phyloP scores from a whole-genome alignment of 495 filamentous ascomycete species.

The Penicillium roqueforti region DNA sequence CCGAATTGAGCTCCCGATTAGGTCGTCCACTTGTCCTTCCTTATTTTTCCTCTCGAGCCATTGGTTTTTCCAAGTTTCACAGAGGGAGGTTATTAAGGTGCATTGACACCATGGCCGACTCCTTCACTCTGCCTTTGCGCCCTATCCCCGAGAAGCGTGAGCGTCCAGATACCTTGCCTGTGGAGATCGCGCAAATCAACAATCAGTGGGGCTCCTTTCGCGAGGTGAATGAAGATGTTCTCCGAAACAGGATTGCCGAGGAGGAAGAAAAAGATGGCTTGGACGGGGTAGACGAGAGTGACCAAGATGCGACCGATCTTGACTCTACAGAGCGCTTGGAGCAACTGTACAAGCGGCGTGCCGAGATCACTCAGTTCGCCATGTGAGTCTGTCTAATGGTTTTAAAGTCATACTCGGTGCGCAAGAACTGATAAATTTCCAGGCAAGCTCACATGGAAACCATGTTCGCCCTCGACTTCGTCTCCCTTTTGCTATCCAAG shows the following conservation, averaged over 20 bases:
- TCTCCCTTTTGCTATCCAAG: constrained; percentile 81
- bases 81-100: background rate
- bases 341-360: constrained; percentile 41
- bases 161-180: constrained; percentile 58
- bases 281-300: constrained; percentile 31
- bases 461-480: constrained; percentile 67
- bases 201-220: constrained; percentile 70
- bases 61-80: background rate
- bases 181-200: constrained; percentile 72
- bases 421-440: constrained; percentile 9
- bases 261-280: constrained; percentile 40
- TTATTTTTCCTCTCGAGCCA: background rate
- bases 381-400: constrained; percentile 28
- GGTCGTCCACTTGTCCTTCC: background rate
- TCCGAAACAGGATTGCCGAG: constrained; percentile 56
- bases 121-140: constrained; percentile 60
- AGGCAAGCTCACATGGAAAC: constrained; percentile 65
- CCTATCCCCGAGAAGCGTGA: constrained; percentile 52
- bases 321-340: constrained; percentile 40
- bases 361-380: constrained; percentile 44
- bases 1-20: background rate
- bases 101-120: constrained; percentile 35
- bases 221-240: constrained; percentile 56
- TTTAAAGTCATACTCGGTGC: background rate
- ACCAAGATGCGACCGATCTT: constrained; percentile 26